A percentile compares a stretch with the other conserved stretches of the same genome.
phyloP scores from a whole-genome alignment of 208 protist species.

The Ichthyophonus hoferi region DNA sequence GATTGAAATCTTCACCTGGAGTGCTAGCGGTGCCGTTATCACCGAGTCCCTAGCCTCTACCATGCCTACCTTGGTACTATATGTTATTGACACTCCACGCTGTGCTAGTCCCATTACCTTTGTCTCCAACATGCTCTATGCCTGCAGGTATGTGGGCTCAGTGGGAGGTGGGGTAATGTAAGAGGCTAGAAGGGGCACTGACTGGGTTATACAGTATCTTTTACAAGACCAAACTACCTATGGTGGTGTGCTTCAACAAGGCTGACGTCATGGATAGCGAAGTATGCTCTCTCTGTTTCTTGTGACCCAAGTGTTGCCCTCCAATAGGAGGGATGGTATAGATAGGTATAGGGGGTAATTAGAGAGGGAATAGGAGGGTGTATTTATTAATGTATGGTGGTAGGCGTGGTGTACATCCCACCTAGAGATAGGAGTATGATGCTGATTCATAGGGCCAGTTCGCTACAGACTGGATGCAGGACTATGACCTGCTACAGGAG shows the following conservation, averaged over 20 bases:
- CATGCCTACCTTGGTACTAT: slow-evolving; percentile 88
- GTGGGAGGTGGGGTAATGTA: background rate
- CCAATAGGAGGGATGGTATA: no score
- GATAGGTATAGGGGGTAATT: background rate
- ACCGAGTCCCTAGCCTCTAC: slow-evolving; percentile 82
- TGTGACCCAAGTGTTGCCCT: no score
- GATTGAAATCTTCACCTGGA: slow-evolving; percentile 98
- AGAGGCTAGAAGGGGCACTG: background rate
- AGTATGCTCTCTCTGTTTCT: no score
- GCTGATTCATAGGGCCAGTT: no score
- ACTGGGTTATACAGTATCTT: slow-evolving; percentile 70
- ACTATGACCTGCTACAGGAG: slow-evolving; percentile 76
- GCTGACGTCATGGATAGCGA: slow-evolving; percentile 73
- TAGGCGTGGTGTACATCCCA: no score
- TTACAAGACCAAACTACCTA: slow-evolving; percentile 94
- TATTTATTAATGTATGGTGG: no score
- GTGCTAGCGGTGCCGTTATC: slow-evolving; percentile 92
- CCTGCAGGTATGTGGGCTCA: slow-evolving; percentile 64
- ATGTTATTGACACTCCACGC: slow-evolving; percentile 92
- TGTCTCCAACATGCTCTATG: slow-evolving; percentile 98
- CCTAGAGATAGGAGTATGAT: no score
- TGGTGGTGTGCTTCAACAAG: slow-evolving; percentile 95
- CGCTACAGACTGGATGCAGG: slow-evolving; percentile 83
- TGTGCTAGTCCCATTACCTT: slow-evolving; percentile 88
- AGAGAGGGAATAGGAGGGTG: background rate